Conservation (phyloP, 441 rosid genomes). For the Erodium texanum region DNA sequence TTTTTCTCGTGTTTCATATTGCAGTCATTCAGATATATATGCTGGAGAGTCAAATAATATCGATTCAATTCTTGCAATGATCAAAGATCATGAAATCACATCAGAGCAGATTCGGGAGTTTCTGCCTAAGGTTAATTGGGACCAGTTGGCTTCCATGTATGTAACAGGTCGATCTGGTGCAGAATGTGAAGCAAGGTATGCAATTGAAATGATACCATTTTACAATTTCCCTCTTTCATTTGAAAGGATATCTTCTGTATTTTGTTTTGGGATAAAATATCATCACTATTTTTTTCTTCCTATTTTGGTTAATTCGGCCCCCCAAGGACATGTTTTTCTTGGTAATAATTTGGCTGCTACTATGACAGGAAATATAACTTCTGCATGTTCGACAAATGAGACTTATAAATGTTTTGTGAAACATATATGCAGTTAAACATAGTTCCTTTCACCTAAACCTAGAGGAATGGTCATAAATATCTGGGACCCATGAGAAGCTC, state of each 20-base stretch:
- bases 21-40: constrained; percentile 51
- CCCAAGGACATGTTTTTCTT: not conserved
- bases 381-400: not conserved
- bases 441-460: not conserved
- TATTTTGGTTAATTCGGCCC: not conserved
- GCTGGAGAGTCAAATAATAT: constrained; percentile 24
- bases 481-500: not conserved
- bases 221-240: not conserved
- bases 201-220: constrained; percentile 11
- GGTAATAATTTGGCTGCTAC: not conserved
- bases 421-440: not conserved
- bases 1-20: constrained; percentile 9
- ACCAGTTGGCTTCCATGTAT: constrained; percentile 56
- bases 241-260: not conserved
- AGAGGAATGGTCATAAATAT: not conserved
- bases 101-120: constrained; percentile 62
- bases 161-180: constrained; percentile 57
- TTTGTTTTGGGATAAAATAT: not conserved
- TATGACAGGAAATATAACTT: not conserved
- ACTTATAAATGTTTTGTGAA: not conserved
- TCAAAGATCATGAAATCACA: constrained; percentile 66
- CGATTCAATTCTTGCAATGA: constrained; percentile 33
- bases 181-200: constrained; percentile 82
- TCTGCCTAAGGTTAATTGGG: constrained; percentile 83
- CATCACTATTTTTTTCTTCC: not conserved